Conservation (phyloP, 148 eudicot genomes). For the Talinum fruticosum region DNA sequence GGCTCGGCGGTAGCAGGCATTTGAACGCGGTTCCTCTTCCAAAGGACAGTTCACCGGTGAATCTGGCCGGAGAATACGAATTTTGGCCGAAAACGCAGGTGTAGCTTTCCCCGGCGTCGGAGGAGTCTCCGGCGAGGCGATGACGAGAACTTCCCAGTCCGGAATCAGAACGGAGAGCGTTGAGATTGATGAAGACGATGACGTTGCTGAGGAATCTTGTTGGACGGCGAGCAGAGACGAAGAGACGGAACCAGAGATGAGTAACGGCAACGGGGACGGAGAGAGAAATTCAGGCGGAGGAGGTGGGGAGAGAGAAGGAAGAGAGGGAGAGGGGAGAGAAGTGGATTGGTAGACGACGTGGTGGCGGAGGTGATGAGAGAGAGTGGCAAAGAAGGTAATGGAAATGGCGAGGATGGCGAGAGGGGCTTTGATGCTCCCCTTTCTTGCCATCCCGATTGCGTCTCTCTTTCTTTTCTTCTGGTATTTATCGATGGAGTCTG, state of each 20-base stretch:
- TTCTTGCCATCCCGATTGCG: not conserved
- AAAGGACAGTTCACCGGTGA: constrained; percentile 34
- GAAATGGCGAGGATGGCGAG: constrained; percentile 12
- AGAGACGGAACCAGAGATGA: not conserved
- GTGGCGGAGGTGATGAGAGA: constrained; percentile 26
- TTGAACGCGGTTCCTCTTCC: constrained; percentile 32
- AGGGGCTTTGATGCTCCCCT: constrained; percentile 10
- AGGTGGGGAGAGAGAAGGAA: not conserved
- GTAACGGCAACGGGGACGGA: not conserved
- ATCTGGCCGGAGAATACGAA: constrained; percentile 37
- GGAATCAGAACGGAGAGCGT: constrained; percentile 47
- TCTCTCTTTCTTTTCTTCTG: not conserved
- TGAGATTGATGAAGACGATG: not conserved
- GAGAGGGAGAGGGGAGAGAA: not conserved
- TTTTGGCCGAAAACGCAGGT: constrained; percentile 40
- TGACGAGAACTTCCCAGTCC: constrained; percentile 52
- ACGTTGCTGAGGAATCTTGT: not conserved
- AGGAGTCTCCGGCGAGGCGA: constrained; percentile 32
- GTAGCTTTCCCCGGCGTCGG: constrained; percentile 6
- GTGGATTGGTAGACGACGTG: not conserved
- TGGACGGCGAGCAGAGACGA: not conserved
- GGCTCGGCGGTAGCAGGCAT: constrained; percentile 43
- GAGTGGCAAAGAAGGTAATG: constrained; percentile 12
- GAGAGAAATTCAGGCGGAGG: not conserved
- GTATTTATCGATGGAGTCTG: not conserved